phyloP scores from a whole-genome alignment of 1,284 basidiomycete genomes.

The Leccinum variabile region DNA sequence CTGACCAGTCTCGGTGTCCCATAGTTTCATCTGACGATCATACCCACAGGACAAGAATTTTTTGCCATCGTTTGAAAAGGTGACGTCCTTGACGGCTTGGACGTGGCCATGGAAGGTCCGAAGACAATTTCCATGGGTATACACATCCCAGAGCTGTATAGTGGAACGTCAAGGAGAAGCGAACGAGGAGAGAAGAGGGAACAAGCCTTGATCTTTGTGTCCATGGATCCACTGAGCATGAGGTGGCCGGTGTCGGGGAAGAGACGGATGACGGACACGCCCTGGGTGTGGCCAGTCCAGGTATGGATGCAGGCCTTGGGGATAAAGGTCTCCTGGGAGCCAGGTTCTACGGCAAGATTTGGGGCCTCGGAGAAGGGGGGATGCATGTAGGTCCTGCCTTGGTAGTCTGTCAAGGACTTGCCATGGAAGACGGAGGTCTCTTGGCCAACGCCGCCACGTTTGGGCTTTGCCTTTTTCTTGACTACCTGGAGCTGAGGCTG shows the following conservation, averaged over 20 bases:
- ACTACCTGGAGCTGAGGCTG: slow-evolving; percentile 55
- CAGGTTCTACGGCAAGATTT: slow-evolving; percentile 76
- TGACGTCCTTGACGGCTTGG: slow-evolving; percentile 95
- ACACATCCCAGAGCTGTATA: slow-evolving; percentile 92
- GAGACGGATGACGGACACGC: slow-evolving; percentile 88
- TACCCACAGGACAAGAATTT: slow-evolving; percentile 93
- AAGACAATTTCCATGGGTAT: slow-evolving; percentile 94
- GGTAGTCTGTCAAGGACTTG: slow-evolving; percentile 95
- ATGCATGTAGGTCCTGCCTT: slow-evolving; percentile 97
- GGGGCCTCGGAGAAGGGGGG: slow-evolving; percentile 83
- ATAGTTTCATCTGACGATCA: slow-evolving; percentile 96
- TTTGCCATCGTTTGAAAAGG: slow-evolving; percentile 91
- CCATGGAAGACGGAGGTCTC: slow-evolving; percentile 97
- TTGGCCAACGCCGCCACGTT: slow-evolving; percentile 78
- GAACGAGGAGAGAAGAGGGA: neutral
- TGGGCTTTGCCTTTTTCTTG: slow-evolving; percentile 74
- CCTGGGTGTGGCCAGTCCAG: slow-evolving; percentile 97
- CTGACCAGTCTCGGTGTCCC: slow-evolving; percentile 99
- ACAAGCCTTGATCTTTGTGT: slow-evolving; percentile 95
- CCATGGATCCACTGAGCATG: slow-evolving; percentile 93
- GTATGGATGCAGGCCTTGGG: slow-evolving; percentile 97
- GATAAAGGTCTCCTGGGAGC: slow-evolving; percentile 89
- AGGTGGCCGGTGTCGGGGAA: slow-evolving; percentile 95
- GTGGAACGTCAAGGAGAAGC: slow-evolving; percentile 9
- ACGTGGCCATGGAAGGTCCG: slow-evolving; percentile 97